Evolutionary conservation across 768 basidiomycete species (phyloP).

Genomic region (Flagelloscypha sp.): DNA sequence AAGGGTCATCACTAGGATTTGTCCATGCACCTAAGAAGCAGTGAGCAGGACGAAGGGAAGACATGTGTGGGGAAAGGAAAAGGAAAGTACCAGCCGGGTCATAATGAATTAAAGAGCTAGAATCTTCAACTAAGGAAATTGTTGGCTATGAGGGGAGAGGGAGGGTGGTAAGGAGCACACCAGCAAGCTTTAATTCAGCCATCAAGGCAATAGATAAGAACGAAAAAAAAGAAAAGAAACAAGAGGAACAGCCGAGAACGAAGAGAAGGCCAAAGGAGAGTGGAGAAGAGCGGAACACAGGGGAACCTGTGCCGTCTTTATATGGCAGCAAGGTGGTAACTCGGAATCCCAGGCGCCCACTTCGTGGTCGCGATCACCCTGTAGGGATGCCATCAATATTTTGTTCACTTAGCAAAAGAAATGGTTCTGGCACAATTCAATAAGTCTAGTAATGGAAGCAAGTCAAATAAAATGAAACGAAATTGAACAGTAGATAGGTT

Average conservation of each 20-base stretch:
- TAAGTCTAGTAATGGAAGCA: too few species aligned
- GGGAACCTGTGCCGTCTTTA: not conserved
- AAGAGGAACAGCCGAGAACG: conserved; percentile 10
- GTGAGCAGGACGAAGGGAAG: too few species aligned
- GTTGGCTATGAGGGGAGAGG: too few species aligned
- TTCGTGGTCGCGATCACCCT: too few species aligned
- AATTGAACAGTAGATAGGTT: not conserved
- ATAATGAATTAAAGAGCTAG: conserved; percentile 47
- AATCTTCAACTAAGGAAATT: conserved; percentile 42
- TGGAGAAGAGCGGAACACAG: not conserved
- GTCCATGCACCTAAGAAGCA: too few species aligned
- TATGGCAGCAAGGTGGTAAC: too few species aligned
- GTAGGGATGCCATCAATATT: too few species aligned
- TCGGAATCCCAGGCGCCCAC: too few species aligned
- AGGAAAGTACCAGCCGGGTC: conserved; percentile 34
- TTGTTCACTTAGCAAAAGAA: too few species aligned
- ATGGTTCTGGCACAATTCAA: too few species aligned
- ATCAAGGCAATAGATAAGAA: conserved; percentile 32
- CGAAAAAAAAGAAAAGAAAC: conserved; percentile 13
- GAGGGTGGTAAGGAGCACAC: conserved; percentile 16
- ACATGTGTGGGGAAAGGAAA: too few species aligned
- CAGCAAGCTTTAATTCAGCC: conserved; percentile 37
- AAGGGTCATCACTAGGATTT: conserved; percentile 33
- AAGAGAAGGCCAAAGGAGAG: conserved; percentile 13
- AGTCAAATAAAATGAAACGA: too few species aligned